Percentiles rank a stretch among this genome's conserved stretches.
Conservation (phyloP, 2,329 filamentous ascomycete genomes). For the Juglanconis sp. region DNA sequence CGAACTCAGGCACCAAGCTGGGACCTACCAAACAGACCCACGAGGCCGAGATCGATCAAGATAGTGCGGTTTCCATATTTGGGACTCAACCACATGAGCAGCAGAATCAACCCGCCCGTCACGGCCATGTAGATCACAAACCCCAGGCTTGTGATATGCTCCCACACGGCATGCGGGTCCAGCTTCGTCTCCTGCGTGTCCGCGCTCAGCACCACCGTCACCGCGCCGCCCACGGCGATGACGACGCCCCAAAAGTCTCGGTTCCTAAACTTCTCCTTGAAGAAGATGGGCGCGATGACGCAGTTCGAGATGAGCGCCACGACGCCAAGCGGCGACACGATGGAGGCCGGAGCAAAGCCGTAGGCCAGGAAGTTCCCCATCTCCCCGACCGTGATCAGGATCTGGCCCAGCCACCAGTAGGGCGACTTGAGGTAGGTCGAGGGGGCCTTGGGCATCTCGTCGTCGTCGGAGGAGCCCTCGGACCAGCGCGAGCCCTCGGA, state of each 20-base stretch:
- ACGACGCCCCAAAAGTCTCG: slow-evolving; percentile 86
- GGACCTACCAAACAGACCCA: slow-evolving; percentile 81
- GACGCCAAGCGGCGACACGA: slow-evolving; percentile 94
- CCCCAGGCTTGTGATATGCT: slow-evolving; percentile 79
- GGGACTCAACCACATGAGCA: slow-evolving; percentile 78
- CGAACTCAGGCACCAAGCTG: not conserved
- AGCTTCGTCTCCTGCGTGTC: slow-evolving; percentile 86
- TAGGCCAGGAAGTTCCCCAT: slow-evolving; percentile 96
- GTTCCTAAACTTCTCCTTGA: slow-evolving; percentile 83
- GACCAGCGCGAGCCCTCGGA: slow-evolving; percentile 40
- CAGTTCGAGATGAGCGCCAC: slow-evolving; percentile 96
- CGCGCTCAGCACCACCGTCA: slow-evolving; percentile 89
- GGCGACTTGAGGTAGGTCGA: slow-evolving; percentile 83
- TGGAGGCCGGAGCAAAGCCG: slow-evolving; percentile 94
- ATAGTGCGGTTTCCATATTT: slow-evolving; percentile 83
- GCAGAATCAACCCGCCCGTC: slow-evolving; percentile 68
- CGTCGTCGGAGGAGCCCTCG: slow-evolving; percentile 32
- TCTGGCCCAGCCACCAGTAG: slow-evolving; percentile 94
- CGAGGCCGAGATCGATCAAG: slow-evolving; percentile 86
- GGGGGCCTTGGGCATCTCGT: slow-evolving; percentile 35
- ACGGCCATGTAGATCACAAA: slow-evolving; percentile 89
- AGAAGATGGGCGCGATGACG: slow-evolving; percentile 88
- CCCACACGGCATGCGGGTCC: slow-evolving; percentile 85
- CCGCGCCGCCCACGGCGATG: slow-evolving; percentile 80
- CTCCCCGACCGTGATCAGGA: slow-evolving; percentile 90